Base-by-base conservation (phyloP, 768 basidiomycete species). In the Plicaturopsis crispa region DNA sequence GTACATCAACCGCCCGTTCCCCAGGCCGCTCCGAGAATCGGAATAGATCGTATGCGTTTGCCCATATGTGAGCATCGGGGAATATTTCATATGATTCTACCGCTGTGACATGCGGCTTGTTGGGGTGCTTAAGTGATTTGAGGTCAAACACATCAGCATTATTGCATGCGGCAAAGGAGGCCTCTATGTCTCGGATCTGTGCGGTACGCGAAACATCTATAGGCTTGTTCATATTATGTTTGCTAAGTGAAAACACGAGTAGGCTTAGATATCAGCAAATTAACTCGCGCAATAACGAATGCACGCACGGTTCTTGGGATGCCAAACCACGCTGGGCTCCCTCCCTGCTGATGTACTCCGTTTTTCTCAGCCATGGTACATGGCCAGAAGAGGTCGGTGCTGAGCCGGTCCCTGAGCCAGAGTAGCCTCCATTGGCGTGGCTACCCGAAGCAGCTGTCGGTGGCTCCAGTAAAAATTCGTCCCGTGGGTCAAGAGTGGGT, bases 291-390 rank as follows among this genome's bases (percentile, higher is more conserved):
- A n/a, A n/a, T 35, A 30, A 7, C 18, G 21, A 21, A 17, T 10
- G 36, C 14, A 65, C 72, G 47, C 49, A 85, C 85, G 69, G 56
- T 55, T 87, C 85, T 28, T 73, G 68, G 19, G 53, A 13, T 40
- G 51, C 57, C 18, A 47, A 62, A 41, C 44, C 57, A 52, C 55
- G 77, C 55, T 45, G 69, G 49, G 39, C 70, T 57, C 62, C 77
- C 63, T 73, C 70, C 48, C 84, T 62, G 42, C 77, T 82, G 39
- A 93, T 73, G 51, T 96, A 93, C 51, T 92, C 91, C 0, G 92
- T 94, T 56, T 86, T 90, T 37, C 93, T 73, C 37, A 97, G 67
- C 93, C 93, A 97, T 1, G 88, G 72, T 8, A 96, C 92, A 41
- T 89, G 72, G 5, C 64, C 70, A 6, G 73, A 63, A 16, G 57